phyloP scores from a whole-genome alignment of 345 rosid genomes.

The Eucalyptus leucophloia region DNA sequence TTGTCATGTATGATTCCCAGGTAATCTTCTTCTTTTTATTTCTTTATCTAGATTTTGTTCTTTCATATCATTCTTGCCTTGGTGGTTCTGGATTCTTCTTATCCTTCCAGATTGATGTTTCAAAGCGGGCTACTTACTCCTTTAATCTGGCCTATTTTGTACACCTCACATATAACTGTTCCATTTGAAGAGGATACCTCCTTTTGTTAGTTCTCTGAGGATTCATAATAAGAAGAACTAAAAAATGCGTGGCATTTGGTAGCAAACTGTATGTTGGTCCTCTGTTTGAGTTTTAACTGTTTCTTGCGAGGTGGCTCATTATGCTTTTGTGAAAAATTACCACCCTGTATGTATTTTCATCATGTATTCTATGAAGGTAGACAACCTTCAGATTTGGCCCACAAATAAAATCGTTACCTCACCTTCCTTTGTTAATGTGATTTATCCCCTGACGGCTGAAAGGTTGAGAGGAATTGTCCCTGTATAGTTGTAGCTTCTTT shows the following conservation, averaged over 20 bases:
- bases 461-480: background rate
- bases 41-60: too few species aligned
- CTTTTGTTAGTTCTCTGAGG: background rate
- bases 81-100: background rate
- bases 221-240: background rate
- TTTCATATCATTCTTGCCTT: background rate
- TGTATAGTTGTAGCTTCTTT: background rate
- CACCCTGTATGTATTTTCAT: background rate
- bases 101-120: background rate
- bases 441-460: background rate
- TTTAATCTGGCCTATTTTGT: background rate
- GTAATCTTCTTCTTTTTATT: slow-evolving; percentile 6
- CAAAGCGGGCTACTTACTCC: background rate
- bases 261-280: background rate
- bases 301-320: background rate
- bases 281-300: background rate
- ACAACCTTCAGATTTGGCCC: background rate
- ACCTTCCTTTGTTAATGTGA: background rate
- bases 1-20: slow-evolving; percentile 92
- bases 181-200: background rate
- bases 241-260: background rate
- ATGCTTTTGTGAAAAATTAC: background rate
- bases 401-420: background rate
- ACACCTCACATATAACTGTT: background rate
- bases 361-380: background rate